phyloP scores from a whole-genome alignment of 352 stramenopile species.

The Phytophthora aleatoria region DNA sequence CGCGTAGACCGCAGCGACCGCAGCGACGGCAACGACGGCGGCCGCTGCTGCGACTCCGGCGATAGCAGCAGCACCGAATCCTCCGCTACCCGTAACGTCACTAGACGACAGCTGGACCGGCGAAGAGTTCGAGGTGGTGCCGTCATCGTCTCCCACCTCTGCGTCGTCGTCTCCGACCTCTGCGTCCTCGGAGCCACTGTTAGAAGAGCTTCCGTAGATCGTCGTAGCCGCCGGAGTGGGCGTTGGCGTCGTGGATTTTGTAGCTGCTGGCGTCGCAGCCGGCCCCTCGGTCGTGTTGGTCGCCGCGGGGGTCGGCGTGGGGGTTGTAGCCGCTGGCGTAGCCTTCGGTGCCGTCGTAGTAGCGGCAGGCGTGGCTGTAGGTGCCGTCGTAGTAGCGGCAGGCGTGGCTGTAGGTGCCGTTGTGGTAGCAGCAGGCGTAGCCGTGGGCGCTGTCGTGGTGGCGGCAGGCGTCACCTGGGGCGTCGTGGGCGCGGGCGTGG shows the following conservation, averaged over 20 bases:
- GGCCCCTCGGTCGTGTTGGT: slow-evolving; percentile 21
- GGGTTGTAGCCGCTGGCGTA: slow-evolving; percentile 20
- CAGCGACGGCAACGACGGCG: slow-evolving; percentile 21
- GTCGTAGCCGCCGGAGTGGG: slow-evolving; percentile 25
- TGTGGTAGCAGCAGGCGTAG: slow-evolving; percentile 22
- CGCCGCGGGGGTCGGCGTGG: slow-evolving; percentile 17
- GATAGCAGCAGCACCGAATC: slow-evolving; percentile 7
- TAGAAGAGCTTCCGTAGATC: slow-evolving; percentile 16
- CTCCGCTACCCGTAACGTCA: neutral
- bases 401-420: slow-evolving; percentile 19
- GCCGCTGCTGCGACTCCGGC: slow-evolving; percentile 15
- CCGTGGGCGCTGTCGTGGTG: slow-evolving; percentile 22
- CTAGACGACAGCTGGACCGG: slow-evolving; percentile 23
- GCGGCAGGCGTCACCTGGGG: slow-evolving; percentile 25
- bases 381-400: slow-evolving; percentile 12
- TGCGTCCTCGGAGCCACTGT: slow-evolving; percentile 15
- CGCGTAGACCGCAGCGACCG: slow-evolving; percentile 19
- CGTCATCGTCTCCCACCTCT: slow-evolving; percentile 13
- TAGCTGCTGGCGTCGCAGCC: slow-evolving; percentile 23
- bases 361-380: slow-evolving; percentile 15
- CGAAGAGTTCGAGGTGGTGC: slow-evolving; percentile 11
- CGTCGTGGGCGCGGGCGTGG: slow-evolving; percentile 37
- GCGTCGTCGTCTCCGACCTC: slow-evolving; percentile 15
- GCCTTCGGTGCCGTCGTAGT: slow-evolving; percentile 14
- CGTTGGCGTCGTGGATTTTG: slow-evolving; percentile 18